Base-by-base conservation (phyloP, 805 yeast genomes). In the Candida jianshihensis region DNA sequence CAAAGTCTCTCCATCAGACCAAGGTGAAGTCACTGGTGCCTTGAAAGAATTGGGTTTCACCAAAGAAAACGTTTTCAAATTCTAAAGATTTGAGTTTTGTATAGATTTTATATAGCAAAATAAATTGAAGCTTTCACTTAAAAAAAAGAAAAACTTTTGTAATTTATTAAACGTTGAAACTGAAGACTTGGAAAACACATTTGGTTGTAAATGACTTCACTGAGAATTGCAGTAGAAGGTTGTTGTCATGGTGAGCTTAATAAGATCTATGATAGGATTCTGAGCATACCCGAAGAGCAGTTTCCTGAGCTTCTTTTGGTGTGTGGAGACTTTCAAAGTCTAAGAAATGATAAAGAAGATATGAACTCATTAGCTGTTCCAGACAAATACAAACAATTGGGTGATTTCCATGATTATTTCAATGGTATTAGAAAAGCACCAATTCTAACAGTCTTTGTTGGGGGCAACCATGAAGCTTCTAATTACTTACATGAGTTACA, bases 391-490 rank as follows among this genome's bases (percentile, higher is more conserved):
- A 69, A 72, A 31, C 57, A 56, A 29, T 51, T 87, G 47, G 96
- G 96, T 2, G 96, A 90, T 48, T 92, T 90, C 56, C 75, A 72
- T 30, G 61, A 71, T 18, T 90, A 88, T 55, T 85, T 84, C 50
- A 53, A 52, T 1, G 86, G 90, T 1, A 44, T 49, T 15, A 63
- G 60, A 32, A 56, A 36, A 20, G 95, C 96, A 0, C 96, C 96
- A 0, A 67, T 81, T 1, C 58, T 77, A 22, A 90, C 97, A 0
- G 47, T 92, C 0, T 82, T 90, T 46, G 75, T 92, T 29, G 97
- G 98, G 3, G 98, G 98, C 1, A 92, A 92, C 59, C 98, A 92
- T 53, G 98, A 92, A 54, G 78, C 92, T 4, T 84, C 94, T 39
- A 75, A 79, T 40, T 85, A 83, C 54, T 53, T 92, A 43, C 64